phyloP scores from a whole-genome alignment of 2,329 filamentous ascomycete species.

The Aureobasidium sp. region DNA sequence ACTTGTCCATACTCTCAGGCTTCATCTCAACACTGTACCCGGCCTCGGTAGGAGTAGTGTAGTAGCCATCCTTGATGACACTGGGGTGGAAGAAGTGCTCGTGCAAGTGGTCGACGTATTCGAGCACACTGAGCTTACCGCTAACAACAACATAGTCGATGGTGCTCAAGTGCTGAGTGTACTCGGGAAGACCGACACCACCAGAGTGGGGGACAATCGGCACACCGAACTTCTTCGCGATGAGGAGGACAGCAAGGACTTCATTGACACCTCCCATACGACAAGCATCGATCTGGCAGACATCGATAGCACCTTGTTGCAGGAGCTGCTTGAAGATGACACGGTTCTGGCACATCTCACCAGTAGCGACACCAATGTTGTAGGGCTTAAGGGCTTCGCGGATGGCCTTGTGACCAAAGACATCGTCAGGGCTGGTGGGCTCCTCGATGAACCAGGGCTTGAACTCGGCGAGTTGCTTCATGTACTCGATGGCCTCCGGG shows the following conservation, averaged over 20 bases:
- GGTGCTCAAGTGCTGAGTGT: conserved; percentile 85
- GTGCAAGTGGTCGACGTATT: conserved; percentile 89
- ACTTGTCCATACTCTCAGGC: conserved; percentile 73
- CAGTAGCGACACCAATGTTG: conserved; percentile 77
- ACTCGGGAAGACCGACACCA: conserved; percentile 84
- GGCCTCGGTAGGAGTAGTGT: conserved; percentile 72
- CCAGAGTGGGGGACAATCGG: conserved; percentile 85
- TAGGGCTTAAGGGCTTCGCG: conserved; percentile 67
- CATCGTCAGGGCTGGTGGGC: conserved; percentile 82
- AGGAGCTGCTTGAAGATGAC: conserved; percentile 92
- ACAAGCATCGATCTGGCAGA: conserved; percentile 86
- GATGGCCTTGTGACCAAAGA: conserved; percentile 79
- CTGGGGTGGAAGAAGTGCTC: conserved; percentile 84
- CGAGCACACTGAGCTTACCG: conserved; percentile 71
- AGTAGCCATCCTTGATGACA: conserved; percentile 75
- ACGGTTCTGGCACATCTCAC: conserved; percentile 93
- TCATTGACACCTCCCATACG: conserved; percentile 86
- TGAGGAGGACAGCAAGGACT: conserved; percentile 78
- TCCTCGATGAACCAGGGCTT: conserved; percentile 94
- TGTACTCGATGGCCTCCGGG: conserved; percentile 79
- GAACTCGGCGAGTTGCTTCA: conserved; percentile 73
- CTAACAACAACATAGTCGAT: conserved; percentile 87
- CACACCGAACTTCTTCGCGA: conserved; percentile 70
- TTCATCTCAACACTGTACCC: conserved; percentile 96
- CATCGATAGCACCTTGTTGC: conserved; percentile 68